Base-by-base conservation (phyloP, 225 moss, liverwort and hornwort genomes). In the Thuidium tamariscinum region DNA sequence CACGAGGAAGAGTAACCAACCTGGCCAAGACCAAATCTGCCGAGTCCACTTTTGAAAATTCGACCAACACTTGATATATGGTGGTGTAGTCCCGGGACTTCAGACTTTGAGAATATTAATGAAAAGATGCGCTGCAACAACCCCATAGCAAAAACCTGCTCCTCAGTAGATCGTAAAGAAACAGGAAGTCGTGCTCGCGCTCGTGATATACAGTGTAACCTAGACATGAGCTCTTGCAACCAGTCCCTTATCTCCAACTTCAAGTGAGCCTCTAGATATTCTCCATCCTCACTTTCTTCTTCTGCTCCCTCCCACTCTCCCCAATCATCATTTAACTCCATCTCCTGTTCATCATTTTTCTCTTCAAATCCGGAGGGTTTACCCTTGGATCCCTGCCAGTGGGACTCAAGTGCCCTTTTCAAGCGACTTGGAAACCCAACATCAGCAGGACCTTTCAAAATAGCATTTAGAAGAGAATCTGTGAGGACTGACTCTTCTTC, bases 11-110 rank as follows among this genome's bases (percentile, higher is more conserved):
- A 64, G 46, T 39, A 44, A 95, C 88, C 57, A 80, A 94, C 97
- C 96, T 96, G 97, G 87, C 94, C 91, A 18, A 97, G 84, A 79
- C 95, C 97, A 87, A 97, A 95, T 95, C 96, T 94, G 79, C 96
- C 97, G 16, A 97, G 89, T 41, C 97, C 96, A 93, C 96, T 96
- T 90, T 96, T 97, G 73, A 97, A 95, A 89, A 97, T 95, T 73
- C 95, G 94, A 64, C 94, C 95, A 85, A 96, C 96, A 84, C 94
- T 95, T 41, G 97, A 97, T 59, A 91, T 89, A 84, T 97, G 96
- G 83, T 96, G 95, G 79, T 95, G 94, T 54, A 97, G 83, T 79
- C 96, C 97, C 64, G 96, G 94, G 80, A 97, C 91, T 80, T 96
- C 97, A 81, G 90, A 66, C 74, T 96, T 96, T 26, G 94, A 90